Percentiles rank a stretch among this genome's conserved stretches.
phyloP scores from a whole-genome alignment of 2,329 filamentous ascomycete species.

The Fusarium oxysporum region DNA sequence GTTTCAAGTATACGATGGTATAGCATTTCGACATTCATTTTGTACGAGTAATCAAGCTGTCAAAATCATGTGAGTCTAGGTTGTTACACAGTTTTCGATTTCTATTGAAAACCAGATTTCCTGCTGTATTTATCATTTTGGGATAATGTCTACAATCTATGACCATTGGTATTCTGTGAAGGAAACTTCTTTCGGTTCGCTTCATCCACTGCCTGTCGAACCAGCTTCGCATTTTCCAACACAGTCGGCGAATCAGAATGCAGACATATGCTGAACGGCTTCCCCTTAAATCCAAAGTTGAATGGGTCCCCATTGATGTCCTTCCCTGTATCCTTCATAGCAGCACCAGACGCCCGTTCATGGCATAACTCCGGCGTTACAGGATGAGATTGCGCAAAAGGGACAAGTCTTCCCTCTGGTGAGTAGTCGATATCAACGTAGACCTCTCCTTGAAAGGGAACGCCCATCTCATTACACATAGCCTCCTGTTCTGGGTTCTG shows the following conservation, averaged over 20 bases:
- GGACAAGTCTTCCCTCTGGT: not conserved
- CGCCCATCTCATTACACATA: not conserved
- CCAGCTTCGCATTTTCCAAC: not conserved
- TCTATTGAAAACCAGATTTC: rapidly evolving
- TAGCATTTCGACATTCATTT: too few relatives aligned
- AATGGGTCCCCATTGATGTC: not conserved
- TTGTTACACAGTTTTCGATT: not conserved
- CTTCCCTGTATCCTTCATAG: not conserved
- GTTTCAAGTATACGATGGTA: not conserved
- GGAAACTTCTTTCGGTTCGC: not conserved
- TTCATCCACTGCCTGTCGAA: not conserved
- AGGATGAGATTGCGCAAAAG: not conserved
- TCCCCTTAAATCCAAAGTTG: not conserved
- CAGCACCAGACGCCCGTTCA: not conserved
- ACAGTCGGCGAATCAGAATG: not conserved
- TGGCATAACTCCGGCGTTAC: not conserved
- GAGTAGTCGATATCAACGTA: conserved; percentile 1
- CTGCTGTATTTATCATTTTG: not conserved
- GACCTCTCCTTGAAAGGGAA: not conserved
- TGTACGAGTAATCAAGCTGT: rapidly evolving
- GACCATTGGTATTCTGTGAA: not conserved
- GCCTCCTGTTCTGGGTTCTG: not conserved
- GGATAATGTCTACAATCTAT: not conserved
- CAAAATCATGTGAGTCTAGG: not conserved
- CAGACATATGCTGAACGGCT: not conserved